A percentile compares a stretch with the other conserved stretches of the same genome.
Conservation (phyloP, 495 filamentous ascomycete species). For the Sordaria brevicollis region DNA sequence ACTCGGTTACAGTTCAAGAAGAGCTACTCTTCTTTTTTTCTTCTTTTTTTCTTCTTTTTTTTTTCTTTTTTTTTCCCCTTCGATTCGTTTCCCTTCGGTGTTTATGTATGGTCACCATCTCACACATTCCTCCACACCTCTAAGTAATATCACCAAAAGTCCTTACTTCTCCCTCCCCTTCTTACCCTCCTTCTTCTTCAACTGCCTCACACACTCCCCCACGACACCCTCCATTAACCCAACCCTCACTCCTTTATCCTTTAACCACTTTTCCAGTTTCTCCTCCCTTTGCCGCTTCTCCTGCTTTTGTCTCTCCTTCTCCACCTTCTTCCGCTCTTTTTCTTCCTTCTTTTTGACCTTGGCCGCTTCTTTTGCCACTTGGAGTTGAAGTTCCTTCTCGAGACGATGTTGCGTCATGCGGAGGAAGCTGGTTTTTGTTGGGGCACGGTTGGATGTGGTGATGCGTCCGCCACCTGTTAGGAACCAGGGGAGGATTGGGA, state of each 20-base stretch:
- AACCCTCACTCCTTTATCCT: neutral
- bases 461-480: neutral
- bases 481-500: neutral
- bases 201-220: no score
- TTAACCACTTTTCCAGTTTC: neutral
- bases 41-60: slow-evolving; percentile 5
- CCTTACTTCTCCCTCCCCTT: no score
- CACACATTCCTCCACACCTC: no score
- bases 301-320: neutral
- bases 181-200: no score
- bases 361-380: neutral
- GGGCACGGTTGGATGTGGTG: neutral
- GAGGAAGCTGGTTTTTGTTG: neutral
- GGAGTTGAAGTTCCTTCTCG: neutral
- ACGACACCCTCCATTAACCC: neutral
- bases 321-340: neutral
- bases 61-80: neutral
- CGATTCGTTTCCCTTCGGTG: neutral
- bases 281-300: neutral
- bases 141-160: no score
- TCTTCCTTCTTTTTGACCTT: neutral
- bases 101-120: neutral
- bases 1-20: no score
- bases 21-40: no score
- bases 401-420: neutral